Evolutionary conservation across 768 basidiomycete species (phyloP), one percentile per base, ranked within the genome.

Genomic region (Lactarius evosmus): DNA sequence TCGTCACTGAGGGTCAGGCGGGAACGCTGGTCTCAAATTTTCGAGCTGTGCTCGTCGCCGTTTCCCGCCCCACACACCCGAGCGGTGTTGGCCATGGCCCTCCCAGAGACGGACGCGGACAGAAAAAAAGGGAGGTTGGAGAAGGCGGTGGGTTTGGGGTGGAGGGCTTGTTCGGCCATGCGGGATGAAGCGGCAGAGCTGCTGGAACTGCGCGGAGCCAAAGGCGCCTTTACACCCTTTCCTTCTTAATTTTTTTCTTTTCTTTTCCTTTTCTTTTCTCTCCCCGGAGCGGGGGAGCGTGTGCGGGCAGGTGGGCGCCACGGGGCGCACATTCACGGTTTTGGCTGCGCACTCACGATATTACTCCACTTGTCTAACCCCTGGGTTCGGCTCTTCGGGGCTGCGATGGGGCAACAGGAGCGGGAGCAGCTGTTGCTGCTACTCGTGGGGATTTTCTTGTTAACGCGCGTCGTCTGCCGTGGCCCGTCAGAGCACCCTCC

Each of bases 11-110:
- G 34, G 53, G 58, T 44, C 53, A 36, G 46, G 29, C 34, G 53
- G 44, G 58, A 56, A 60, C 36, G 63, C 58, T 55, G 63, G 58
- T 49, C 38, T 49, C 41, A 52, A 49, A 54, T 46, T 30, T 29
- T 60, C 40, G 64, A 65, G 64, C 64, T 56, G 64, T 11, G 64
- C 64, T 65, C 53, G 55, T 56, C 46, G 32, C 36, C 53, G 25
- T 33, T 52, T 34, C 34, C 36, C 19, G 16, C 55, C 29, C 4
- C 46, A 25, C 40, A 36, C 54, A 27, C 63, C 63, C 63, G n/a
- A 40, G 63, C 19, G 63, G 63, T 52, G 63, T 27, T 38, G 7
- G 19, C 44, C 17, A 29, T 29, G 32, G 38, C 19, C 29, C 32
- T 11, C 38, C 59, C 49, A 50, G 53, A 60, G 7, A 25, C 34